Percentiles rank a stretch among this genome's conserved stretches.
Conservation (phyloP, 2,329 filamentous ascomycete species). For the Fusarium musae region DNA sequence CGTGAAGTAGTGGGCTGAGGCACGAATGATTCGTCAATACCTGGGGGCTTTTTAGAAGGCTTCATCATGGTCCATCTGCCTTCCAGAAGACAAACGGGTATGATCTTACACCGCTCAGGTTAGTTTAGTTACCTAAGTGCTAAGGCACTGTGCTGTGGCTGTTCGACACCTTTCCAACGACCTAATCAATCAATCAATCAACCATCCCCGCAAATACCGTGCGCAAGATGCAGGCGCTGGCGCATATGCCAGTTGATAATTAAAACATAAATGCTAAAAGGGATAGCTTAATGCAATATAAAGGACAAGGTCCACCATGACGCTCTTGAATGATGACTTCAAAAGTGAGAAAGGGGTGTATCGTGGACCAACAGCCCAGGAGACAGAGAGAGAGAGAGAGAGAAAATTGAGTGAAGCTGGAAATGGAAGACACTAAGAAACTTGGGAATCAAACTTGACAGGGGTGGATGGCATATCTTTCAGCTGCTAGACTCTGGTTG, state of each 20-base stretch:
- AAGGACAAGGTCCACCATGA: slow-evolving; percentile 31
- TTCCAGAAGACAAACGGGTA: slow-evolving; percentile 20
- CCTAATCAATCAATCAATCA: neutral
- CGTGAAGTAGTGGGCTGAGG: slow-evolving; percentile 28
- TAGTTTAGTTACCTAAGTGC: neutral
- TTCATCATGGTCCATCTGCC: slow-evolving; percentile 21
- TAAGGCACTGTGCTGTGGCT: neutral
- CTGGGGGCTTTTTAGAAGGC: slow-evolving; percentile 10
- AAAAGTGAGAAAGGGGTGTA: slow-evolving; percentile 23
- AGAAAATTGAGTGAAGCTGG: slow-evolving; percentile 12
- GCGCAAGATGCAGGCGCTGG: slow-evolving; percentile 9
- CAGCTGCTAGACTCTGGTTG: slow-evolving; percentile 41
- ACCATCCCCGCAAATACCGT: slow-evolving; percentile 15
- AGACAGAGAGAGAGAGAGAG: neutral
- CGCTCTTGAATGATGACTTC: slow-evolving; percentile 15
- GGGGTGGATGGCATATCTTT: neutral
- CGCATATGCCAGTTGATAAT: slow-evolving; percentile 31
- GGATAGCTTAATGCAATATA: slow-evolving; percentile 1
- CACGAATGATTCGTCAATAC: slow-evolving; percentile 27
- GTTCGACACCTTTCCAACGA: slow-evolving; percentile 2
- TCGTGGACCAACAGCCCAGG: neutral
- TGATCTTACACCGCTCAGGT: slow-evolving; percentile 19
- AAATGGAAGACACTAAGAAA: slow-evolving; percentile 20
- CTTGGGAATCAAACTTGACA: slow-evolving; percentile 22
- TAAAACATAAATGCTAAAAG: slow-evolving; percentile 3